Percentiles rank a stretch among this genome's conserved stretches.
These are phyloP conservation scores for Mortierella alpina DNA, from an alignment of 192 early-diverging fungal species.

Conservation along the genomic window DNA sequence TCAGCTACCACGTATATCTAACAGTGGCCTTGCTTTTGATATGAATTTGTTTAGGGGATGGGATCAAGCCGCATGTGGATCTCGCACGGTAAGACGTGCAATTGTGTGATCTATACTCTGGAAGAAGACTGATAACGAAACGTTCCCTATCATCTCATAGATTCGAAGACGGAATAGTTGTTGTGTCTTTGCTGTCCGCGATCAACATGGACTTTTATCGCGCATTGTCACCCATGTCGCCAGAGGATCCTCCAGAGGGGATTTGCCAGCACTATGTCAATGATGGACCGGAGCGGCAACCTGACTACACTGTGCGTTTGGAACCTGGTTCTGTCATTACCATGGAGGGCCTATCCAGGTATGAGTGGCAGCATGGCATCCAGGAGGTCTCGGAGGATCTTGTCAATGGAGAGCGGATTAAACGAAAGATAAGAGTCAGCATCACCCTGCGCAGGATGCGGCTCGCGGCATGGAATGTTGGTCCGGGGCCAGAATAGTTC, in stretches of 20 bases:
- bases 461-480: conserved; percentile 28
- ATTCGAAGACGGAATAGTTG: conserved; percentile 64
- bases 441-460: conserved; percentile 59
- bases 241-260: conserved; percentile 27
- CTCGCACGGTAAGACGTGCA: conserved; percentile 47
- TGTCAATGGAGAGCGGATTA: conserved; percentile 28
- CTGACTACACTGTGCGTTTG: conserved; percentile 46
- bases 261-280: not conserved
- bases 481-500: conserved; percentile 14
- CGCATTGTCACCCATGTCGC: conserved; percentile 27
- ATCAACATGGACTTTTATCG: conserved; percentile 63
- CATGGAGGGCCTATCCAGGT: conserved; percentile 55
- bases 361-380: conserved; percentile 64
- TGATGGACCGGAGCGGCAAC: not conserved
- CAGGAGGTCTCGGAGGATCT: conserved; percentile 43
- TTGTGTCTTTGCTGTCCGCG: conserved; percentile 58
- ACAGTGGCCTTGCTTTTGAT: not conserved
- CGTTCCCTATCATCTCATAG: conserved; percentile 15
- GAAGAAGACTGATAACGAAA: not conserved
- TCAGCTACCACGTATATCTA: not conserved
- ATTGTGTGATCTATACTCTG: not conserved
- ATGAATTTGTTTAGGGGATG: conserved; percentile 45
- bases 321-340: conserved; percentile 57
- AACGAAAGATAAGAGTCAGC: conserved; percentile 59
- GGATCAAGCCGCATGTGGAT: conserved; percentile 63